Conservation (phyloP, 2,329 filamentous ascomycete species). For the Nemania sp. region DNA sequence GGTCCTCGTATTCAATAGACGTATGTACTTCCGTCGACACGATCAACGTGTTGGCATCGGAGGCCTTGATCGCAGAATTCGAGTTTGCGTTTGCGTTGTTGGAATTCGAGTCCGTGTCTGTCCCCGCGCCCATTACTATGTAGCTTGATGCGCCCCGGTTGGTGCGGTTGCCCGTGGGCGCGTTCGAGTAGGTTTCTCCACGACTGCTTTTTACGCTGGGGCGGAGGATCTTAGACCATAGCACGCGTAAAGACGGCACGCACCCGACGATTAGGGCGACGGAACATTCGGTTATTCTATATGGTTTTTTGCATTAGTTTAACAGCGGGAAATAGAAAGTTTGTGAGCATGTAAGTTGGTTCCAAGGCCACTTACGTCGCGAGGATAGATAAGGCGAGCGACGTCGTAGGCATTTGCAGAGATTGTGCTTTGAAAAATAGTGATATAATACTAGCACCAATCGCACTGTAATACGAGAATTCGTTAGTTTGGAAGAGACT, state of each 20-base stretch:
- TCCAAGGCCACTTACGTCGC: constrained; percentile 26
- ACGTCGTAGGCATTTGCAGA: constrained; percentile 7
- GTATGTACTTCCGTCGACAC: constrained; percentile 22
- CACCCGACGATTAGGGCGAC: constrained; percentile 27
- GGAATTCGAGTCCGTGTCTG: too few species aligned
- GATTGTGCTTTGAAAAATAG: constrained; percentile 20
- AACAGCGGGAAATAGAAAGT: too few species aligned
- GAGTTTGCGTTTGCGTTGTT: too few species aligned
- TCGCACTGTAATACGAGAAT: constrained; percentile 7
- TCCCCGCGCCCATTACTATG: constrained; percentile 11
- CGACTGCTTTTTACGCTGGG: constrained; percentile 2
- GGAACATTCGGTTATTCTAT: constrained; percentile 20
- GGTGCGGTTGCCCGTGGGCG: constrained; percentile 10
- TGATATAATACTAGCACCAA: constrained; percentile 20
- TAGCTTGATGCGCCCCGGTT: constrained; percentile 16
- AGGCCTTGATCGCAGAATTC: too few species aligned
- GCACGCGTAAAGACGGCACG: constrained; percentile 21
- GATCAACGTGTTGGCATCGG: constrained; percentile 11
- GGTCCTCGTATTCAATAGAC: too few species aligned
- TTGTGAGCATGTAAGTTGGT: not conserved
- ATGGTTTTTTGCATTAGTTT: not conserved
- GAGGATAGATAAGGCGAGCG: constrained; percentile 22
- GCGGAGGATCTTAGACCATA: constrained; percentile 26
- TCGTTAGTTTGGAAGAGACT: not conserved
- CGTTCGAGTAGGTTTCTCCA: constrained; percentile 2